Percentiles rank a stretch among this genome's conserved stretches.
phyloP scores from a whole-genome alignment of 2,329 filamentous ascomycete genomes.

The Leptographium lundbergii region DNA sequence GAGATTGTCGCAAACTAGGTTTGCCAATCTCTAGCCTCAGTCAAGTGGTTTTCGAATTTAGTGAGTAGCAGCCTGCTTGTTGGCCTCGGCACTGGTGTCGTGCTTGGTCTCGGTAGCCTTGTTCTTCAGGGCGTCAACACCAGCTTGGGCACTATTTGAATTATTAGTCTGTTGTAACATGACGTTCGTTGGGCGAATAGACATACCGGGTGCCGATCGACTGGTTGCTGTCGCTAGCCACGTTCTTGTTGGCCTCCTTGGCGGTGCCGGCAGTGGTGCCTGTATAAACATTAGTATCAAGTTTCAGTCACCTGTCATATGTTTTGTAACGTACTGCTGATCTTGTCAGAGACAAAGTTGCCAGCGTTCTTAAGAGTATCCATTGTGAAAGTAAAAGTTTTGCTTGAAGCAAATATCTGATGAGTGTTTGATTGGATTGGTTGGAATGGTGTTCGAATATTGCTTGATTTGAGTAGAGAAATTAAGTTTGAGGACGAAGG shows the following conservation, averaged over 20 bases:
- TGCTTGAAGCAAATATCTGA: background rate
- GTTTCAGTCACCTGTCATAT: background rate
- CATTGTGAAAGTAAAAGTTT: constrained; percentile 19
- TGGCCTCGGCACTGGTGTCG: constrained; percentile 22
- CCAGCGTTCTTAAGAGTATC: constrained; percentile 35
- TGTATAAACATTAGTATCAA: background rate
- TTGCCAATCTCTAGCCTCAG: too few relatives aligned
- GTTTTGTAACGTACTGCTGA: constrained; percentile 24
- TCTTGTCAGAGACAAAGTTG: constrained; percentile 47
- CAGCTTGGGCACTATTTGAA: constrained; percentile 16
- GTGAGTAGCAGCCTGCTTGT: constrained; percentile 26
- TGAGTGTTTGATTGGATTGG: background rate
- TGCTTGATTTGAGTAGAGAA: background rate
- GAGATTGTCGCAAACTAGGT: background rate
- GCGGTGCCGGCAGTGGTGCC: constrained; percentile 27
- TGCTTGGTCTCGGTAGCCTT: constrained; percentile 20
- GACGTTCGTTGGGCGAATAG: too few relatives aligned
- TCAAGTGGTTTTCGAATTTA: constrained; percentile 12
- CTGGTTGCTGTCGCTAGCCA: constrained; percentile 42
- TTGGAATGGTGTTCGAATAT: background rate
- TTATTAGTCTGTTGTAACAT: constrained; percentile 4
- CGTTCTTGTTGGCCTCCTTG: constrained; percentile 49
- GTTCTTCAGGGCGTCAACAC: constrained; percentile 22
- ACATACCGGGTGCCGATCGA: constrained; percentile 30
- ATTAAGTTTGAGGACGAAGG: background rate